phyloP scores from a whole-genome alignment of 1,284 basidiomycete species.

The Violaceomyces palustris region DNA sequence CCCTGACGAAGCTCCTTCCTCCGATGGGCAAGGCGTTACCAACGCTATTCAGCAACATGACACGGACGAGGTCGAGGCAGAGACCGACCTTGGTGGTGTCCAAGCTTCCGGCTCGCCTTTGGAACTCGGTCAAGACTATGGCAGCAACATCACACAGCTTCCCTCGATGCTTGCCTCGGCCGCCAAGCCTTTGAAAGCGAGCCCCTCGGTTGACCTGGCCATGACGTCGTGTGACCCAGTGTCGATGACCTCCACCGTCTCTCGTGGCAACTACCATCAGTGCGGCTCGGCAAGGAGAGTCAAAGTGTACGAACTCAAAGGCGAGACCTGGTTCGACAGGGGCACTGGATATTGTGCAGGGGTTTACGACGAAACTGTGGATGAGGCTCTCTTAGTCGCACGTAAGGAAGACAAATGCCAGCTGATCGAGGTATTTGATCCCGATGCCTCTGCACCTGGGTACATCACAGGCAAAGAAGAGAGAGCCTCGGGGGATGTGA shows the following conservation, averaged over 20 bases:
- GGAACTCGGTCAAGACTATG: too few relatives aligned
- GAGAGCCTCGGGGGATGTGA: too few relatives aligned
- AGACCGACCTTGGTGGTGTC: too few relatives aligned
- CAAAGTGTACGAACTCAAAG: slow-evolving; percentile 49
- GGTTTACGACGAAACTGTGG: slow-evolving; percentile 48
- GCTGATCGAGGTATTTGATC: slow-evolving; percentile 22
- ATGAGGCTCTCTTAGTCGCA: slow-evolving; percentile 48
- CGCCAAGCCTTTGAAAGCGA: slow-evolving; percentile 22
- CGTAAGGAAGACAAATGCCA: slow-evolving; percentile 44
- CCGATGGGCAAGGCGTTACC: too few relatives aligned
- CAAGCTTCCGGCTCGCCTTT: too few relatives aligned
- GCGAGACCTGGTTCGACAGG: slow-evolving; percentile 47
- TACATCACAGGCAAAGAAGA: slow-evolving; percentile 15
- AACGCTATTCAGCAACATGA: too few relatives aligned
- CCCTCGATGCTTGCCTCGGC: slow-evolving; percentile 31
- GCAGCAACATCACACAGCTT: slow-evolving; percentile 12
- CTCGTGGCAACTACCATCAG: slow-evolving; percentile 47
- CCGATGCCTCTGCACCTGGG: slow-evolving; percentile 25
- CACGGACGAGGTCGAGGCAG: too few relatives aligned
- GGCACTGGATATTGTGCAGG: slow-evolving; percentile 52
- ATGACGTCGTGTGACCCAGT: slow-evolving; percentile 29
- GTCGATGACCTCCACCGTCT: slow-evolving; percentile 42
- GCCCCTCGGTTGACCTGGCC: slow-evolving; percentile 24
- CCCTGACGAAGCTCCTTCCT: slow-evolving; percentile 26
- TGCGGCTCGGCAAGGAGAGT: slow-evolving; percentile 50